Evolutionary conservation across 1,139 yeast genomes (phyloP), one percentile per base, ranked within the genome.

Genomic region (Taphrina betulina): DNA sequence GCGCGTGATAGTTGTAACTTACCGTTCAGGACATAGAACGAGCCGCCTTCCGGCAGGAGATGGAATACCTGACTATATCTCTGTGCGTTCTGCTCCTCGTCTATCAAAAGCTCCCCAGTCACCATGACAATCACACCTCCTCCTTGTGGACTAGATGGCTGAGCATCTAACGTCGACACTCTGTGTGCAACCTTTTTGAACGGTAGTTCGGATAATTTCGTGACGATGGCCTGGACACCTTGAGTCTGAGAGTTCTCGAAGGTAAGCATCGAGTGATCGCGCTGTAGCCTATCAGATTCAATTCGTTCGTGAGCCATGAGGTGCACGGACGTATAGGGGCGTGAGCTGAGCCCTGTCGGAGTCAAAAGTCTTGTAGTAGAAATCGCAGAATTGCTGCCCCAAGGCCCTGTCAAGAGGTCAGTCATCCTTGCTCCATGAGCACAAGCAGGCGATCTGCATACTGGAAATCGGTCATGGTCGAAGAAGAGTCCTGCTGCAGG

Each of bases 121-220:
- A 92, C 97, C 95, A 92, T 85, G 58, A 90, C 97, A 67, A 92
- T 78, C 60, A 92, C 95, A 69, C 90, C 97, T 61, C 96, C 96
- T 33, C 65, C 64, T 65, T 76, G 80, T 60, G 95, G 87, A 60
- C 95, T 85, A 38, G 94, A 96, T 48, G 98, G 98, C 75, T 92
- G 99, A 51, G 97, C 98, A 69, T 92, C 98, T 67, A 92, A 79
- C 48, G 98, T 90, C 58, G 95, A 82, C 68, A 92, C 84, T 74
- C 94, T 80, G 77, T 92, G 99, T 52, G 80, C 83, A 60, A 94
- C 96, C 74, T 88, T 88, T 70, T 79, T 84, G 78, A 92, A 92
- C 54, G 96, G 96, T 67, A 92, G 79, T 29, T 88, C 78, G 41
- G 79, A 81, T 65, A 92, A 80, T 72, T 92, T 92, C 75, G 90